A percentile compares a stretch with the other conserved stretches of the same genome.
phyloP scores from a whole-genome alignment of 805 yeast genomes.

The Candida tallmaniae region DNA sequence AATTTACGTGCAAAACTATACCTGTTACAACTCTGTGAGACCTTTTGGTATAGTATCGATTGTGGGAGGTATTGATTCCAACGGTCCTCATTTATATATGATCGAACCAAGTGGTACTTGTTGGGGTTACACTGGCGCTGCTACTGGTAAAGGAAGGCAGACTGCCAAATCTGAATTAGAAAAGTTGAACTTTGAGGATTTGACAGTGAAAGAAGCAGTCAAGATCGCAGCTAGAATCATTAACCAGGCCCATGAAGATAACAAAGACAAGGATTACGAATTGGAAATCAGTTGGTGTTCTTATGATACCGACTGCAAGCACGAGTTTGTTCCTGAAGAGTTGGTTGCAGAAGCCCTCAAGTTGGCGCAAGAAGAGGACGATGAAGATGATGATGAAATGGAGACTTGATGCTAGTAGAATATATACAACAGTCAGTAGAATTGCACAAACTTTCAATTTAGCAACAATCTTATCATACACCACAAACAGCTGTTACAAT shows the following conservation, averaged over 20 bases:
- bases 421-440: no score
- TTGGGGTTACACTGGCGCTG: constrained; percentile 98
- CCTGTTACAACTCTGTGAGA: constrained; percentile 93
- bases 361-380: constrained; percentile 78
- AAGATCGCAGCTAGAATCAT: constrained; percentile 93
- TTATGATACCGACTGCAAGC: constrained; percentile 74
- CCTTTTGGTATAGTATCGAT: constrained; percentile 95
- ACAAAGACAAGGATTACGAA: constrained; percentile 95
- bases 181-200: constrained; percentile 68
- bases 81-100: constrained; percentile 93
- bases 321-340: constrained; percentile 75
- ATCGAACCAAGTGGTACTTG: constrained; percentile 94
- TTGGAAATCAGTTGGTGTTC: constrained; percentile 91
- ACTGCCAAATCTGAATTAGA: constrained; percentile 96
- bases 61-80: constrained; percentile 87
- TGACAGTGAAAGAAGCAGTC: constrained; percentile 77
- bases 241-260: constrained; percentile 93
- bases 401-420: constrained; percentile 4
- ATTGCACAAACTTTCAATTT: no score
- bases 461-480: no score
- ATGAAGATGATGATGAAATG: constrained; percentile 55
- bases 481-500: no score
- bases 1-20: constrained; percentile 88
- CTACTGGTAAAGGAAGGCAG: constrained; percentile 98
- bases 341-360: constrained; percentile 78